Evolutionary conservation across 1,284 basidiomycete genomes (phyloP).

Genomic region (Leucoagaricus sp.): DNA sequence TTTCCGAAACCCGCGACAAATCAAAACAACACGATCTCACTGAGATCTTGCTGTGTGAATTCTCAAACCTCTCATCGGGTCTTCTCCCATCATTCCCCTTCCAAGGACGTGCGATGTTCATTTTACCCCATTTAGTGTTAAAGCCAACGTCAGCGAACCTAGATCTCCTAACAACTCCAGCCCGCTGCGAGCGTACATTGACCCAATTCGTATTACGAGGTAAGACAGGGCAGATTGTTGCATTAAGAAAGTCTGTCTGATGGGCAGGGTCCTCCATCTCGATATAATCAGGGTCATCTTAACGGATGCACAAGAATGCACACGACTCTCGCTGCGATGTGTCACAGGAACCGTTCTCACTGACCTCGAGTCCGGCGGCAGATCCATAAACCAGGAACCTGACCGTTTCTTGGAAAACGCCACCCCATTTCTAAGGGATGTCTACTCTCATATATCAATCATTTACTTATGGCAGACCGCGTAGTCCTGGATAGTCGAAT

Average conservation of each 20-base stretch:
- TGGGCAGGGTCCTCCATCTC: slow-evolving; percentile 7
- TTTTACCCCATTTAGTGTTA: background rate
- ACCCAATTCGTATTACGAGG: slow-evolving; percentile 13
- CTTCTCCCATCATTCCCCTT: slow-evolving; percentile 4
- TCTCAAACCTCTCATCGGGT: slow-evolving; percentile 6
- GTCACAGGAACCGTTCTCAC: slow-evolving; percentile 17
- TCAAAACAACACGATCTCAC: slow-evolving; percentile 10
- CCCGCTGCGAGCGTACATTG: slow-evolving; percentile 10
- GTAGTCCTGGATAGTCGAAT: too few species aligned
- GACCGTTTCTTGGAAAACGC: background rate
- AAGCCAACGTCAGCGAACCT: background rate
- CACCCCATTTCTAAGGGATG: background rate
- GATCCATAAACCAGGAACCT: slow-evolving; percentile 12
- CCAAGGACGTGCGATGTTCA: background rate
- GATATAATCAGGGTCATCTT: slow-evolving; percentile 13
- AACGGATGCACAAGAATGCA: slow-evolving; percentile 4
- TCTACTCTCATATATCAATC: background rate
- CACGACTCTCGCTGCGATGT: background rate
- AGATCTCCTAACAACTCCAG: slow-evolving; percentile 9
- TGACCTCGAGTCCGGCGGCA: slow-evolving; percentile 11
- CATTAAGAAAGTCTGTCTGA: slow-evolving; percentile 12
- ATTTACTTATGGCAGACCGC: background rate
- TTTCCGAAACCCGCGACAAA: slow-evolving; percentile 1
- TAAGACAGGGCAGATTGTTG: background rate
- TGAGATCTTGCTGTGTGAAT: slow-evolving; percentile 9